Evolutionary conservation across 495 filamentous ascomycete species (phyloP).

Genomic region (Aspergillus cavernicola): DNA sequence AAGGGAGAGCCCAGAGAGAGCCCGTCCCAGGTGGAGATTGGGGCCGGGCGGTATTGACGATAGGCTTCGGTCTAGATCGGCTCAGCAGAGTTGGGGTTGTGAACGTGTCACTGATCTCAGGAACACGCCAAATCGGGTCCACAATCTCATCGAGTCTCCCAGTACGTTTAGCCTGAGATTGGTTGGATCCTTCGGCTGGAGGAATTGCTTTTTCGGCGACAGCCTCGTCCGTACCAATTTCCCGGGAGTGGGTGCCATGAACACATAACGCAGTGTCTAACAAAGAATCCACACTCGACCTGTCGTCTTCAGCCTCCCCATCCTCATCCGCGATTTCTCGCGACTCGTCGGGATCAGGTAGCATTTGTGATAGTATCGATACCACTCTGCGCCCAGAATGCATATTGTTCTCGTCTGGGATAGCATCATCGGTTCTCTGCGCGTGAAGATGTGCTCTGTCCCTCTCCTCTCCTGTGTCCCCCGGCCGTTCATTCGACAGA

Average conservation of each 20-base stretch:
- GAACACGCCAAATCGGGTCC: conserved; percentile 38
- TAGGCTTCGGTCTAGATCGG: conserved; percentile 15
- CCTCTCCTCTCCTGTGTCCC: neutral
- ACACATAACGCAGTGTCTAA: conserved; percentile 20
- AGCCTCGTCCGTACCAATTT: conserved; percentile 5
- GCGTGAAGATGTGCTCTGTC: neutral
- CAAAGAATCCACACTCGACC: conserved; percentile 25
- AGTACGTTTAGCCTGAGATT: conserved; percentile 4
- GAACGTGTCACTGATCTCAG: conserved; percentile 34
- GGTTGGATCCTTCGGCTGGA: conserved; percentile 14
- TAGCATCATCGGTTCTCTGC: conserved; percentile 1
- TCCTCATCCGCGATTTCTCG: neutral
- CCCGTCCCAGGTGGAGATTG: conserved; percentile 36
- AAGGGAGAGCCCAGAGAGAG: conserved; percentile 38
- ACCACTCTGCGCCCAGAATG: neutral
- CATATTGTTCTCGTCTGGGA: neutral
- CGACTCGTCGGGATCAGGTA: neutral
- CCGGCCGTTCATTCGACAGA: neutral
- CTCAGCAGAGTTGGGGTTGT: conserved; percentile 31
- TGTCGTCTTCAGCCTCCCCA: conserved; percentile 21
- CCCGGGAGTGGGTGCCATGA: conserved; percentile 5
- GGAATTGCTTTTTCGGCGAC: conserved; percentile 21
- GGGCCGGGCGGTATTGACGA: conserved; percentile 18
- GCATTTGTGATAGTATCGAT: conserved; percentile 10
- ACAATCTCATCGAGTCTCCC: conserved; percentile 12